Evolutionary conservation across 2,329 filamentous ascomycete genomes (phyloP), one percentile per base, ranked within the genome.

Genomic region (Neoascochyta sp.): DNA sequence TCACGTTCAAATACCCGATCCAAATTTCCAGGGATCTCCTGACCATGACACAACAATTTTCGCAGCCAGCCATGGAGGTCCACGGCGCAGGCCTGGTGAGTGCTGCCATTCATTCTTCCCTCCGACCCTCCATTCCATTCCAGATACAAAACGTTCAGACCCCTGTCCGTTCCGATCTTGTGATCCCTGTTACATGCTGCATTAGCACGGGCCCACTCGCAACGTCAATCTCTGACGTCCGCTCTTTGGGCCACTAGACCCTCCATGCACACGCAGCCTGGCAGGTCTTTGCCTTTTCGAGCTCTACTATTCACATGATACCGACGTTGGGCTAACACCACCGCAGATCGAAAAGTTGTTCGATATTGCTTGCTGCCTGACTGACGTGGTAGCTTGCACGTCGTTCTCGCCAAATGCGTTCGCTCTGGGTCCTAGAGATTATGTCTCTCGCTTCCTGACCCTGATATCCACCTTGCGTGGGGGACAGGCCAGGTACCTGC

Each of bases 271-370:
- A 30, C 32, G 16, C 15, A 37, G n/a, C 22, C 28, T 30, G 30
- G 41, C 35, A 21, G 15, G 30, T 37, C 41, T 38, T 48, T 46
- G 25, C 41, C 39, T 22, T 39, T 37, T 39, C 24, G 36, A 38
- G 36, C 16, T 29, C 27, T 31, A 42, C 14, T n/a, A 19, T 27
- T 20, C n/a, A 20, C 14, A 12, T 24, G 24, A 38, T 35, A 32
- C 39, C 35, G 32, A 29, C 17, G 16, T 37, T 43, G 29, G 37
- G 44, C 57, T 62, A 42, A 60, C 50, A 37, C 19, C 19, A 32
- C 24, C 36, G 36, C 46, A 81, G 76, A 78, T 92, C 38, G 85
- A 89, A 54, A 90, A 90, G 56, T 66, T 94, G 9, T 76, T 92
- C 47, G 83, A 89, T 45, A 76, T 89, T 19, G 79, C 84, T 9